Percentiles rank a stretch among this genome's conserved stretches.
phyloP scores from a whole-genome alignment of 306 rosid genomes.

The Cucumis hystrix region DNA sequence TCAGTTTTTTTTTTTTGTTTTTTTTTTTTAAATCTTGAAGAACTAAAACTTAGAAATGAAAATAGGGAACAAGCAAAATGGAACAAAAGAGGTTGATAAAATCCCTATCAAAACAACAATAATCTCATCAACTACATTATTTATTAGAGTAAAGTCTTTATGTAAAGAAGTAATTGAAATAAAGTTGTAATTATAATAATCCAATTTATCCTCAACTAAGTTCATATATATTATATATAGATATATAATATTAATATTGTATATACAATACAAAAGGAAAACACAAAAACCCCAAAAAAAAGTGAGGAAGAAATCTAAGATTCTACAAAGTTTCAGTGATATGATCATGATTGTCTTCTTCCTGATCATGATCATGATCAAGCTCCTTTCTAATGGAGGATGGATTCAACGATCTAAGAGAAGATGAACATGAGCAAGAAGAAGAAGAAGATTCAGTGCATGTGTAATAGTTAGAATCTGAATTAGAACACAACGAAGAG shows the following conservation, averaged over 20 bases:
- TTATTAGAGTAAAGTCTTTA: no score
- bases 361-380: background rate
- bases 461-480: background rate
- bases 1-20: no score
- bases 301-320: background rate
- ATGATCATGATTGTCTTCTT: background rate
- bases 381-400: background rate
- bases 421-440: background rate
- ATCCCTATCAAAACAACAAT: no score
- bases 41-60: no score
- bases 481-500: background rate
- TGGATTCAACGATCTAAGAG: background rate
- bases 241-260: background rate
- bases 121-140: no score
- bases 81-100: no score
- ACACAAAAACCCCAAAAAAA: background rate
- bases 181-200: background rate
- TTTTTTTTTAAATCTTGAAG: no score
- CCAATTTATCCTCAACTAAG: background rate
- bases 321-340: background rate
- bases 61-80: no score
- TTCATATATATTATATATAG: background rate
- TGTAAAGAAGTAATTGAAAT: background rate
- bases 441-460: background rate
- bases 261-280: background rate